These are phyloP conservation scores for Aspergillus niger DNA, from an alignment of 2,329 filamentous ascomycete species.

Conservation along the genomic window DNA sequence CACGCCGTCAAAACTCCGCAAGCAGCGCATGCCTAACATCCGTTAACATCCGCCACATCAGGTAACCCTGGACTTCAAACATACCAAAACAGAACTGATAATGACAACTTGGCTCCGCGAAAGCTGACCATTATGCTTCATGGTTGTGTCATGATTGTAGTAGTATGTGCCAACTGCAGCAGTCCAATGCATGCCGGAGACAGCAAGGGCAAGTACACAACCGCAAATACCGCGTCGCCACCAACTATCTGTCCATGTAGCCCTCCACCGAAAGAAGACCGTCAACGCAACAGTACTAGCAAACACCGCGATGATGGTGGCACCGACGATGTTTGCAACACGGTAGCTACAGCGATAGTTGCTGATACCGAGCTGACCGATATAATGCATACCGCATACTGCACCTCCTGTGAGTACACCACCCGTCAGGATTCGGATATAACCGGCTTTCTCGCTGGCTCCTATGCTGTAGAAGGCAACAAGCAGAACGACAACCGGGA, in stretches of 20 bases:
- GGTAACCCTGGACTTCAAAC: conserved; percentile 28
- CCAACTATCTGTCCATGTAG: conserved; percentile 75
- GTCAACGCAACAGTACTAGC: conserved; percentile 70
- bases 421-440: conserved; percentile 61
- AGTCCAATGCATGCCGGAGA: conserved; percentile 88
- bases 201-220: conserved; percentile 68
- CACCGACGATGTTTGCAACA: conserved; percentile 63
- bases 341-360: conserved; percentile 72
- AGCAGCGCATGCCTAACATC: conserved; percentile 59
- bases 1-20: conserved; percentile 62
- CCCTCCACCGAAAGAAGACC: conserved; percentile 75
- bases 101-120: conserved; percentile 69
- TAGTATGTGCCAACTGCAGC: conserved; percentile 72
- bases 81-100: conserved; percentile 70
- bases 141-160: conserved; percentile 53
- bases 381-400: conserved; percentile 83
- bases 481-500: conserved; percentile 74
- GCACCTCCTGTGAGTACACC: conserved; percentile 72
- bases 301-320: conserved; percentile 70
- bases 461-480: conserved; percentile 71
- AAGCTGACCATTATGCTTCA: conserved; percentile 43
- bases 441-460: conserved; percentile 58
- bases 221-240: conserved; percentile 72
- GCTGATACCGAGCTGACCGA: conserved; percentile 78
- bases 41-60: conserved; percentile 11